Percentiles rank a stretch among this genome's conserved stretches.
phyloP scores from a whole-genome alignment of 202 grass and related monocot genomes.

The Musa balbisiana region DNA sequence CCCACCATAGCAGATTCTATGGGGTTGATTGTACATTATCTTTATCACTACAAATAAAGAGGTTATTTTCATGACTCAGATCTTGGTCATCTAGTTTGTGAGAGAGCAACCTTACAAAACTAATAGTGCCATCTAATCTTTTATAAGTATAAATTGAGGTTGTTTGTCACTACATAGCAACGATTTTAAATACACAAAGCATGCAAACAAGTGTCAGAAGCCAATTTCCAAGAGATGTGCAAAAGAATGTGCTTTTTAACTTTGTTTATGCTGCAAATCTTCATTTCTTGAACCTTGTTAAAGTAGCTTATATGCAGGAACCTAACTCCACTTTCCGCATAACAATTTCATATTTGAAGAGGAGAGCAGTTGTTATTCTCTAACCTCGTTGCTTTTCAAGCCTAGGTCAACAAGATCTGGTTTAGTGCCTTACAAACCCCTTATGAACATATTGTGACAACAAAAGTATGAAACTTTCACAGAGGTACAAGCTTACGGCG shows the following conservation, averaged over 20 bases:
- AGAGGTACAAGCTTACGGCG: conserved; percentile 38
- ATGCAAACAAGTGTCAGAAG: background rate
- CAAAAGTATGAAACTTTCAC: conserved; percentile 16
- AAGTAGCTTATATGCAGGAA: background rate
- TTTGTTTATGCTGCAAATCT: background rate
- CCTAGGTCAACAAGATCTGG: background rate
- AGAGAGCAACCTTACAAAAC: no score
- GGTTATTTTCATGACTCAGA: no score
- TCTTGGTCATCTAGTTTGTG: no score
- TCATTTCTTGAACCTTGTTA: background rate
- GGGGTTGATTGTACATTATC: no score
- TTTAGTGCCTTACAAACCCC: background rate
- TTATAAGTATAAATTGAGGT: no score
- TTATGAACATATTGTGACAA: conserved; percentile 2
- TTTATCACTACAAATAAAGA: no score
- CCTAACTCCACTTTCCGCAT: background rate
- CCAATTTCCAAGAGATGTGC: background rate
- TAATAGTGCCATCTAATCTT: no score
- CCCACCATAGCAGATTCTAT: no score
- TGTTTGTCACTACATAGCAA: no score
- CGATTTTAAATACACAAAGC: no score
- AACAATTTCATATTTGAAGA: background rate
- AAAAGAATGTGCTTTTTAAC: background rate
- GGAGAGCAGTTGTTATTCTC: background rate
- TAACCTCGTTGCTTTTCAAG: background rate